Percentiles rank a stretch among this genome's conserved stretches.
Conservation (phyloP, 805 yeast genomes). For the Isabelozyma pseudorhagii region DNA sequence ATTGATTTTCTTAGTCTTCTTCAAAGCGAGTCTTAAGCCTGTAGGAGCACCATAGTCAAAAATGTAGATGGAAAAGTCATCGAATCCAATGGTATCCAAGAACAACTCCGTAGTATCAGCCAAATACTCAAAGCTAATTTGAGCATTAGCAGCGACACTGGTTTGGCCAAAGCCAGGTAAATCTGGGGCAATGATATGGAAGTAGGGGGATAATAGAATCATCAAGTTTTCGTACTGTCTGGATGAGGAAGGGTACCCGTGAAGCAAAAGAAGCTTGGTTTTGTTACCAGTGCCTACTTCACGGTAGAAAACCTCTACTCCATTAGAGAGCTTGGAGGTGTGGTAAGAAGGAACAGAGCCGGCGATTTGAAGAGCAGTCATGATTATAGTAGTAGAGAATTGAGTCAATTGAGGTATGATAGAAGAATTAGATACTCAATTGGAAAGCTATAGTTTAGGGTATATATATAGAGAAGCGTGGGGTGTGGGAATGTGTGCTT, state of each 20-base stretch:
- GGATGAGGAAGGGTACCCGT: slow-evolving; percentile 46
- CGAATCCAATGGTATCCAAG: slow-evolving; percentile 18
- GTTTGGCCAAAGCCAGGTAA: slow-evolving; percentile 44
- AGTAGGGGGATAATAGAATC: slow-evolving; percentile 30
- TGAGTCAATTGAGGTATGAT: too few species aligned
- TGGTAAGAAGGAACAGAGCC: not conserved
- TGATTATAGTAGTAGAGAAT: too few species aligned
- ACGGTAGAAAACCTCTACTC: slow-evolving; percentile 11
- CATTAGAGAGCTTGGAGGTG: slow-evolving; percentile 4
- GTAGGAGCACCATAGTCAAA: slow-evolving; percentile 47
- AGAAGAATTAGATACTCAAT: not conserved
- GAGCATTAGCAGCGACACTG: slow-evolving; percentile 19
- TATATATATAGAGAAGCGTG: too few species aligned
- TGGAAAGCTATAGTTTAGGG: not conserved
- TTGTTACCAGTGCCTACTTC: slow-evolving; percentile 13
- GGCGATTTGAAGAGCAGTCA: not conserved
- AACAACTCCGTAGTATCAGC: slow-evolving; percentile 28
- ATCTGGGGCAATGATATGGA: slow-evolving; percentile 43
- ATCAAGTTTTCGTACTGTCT: slow-evolving; percentile 35
- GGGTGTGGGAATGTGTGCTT: too few species aligned
- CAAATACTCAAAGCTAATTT: slow-evolving; percentile 28
- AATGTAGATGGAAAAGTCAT: slow-evolving; percentile 29
- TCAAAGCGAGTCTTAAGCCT: slow-evolving; percentile 35
- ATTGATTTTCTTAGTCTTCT: slow-evolving; percentile 21
- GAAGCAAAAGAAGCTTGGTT: slow-evolving; percentile 37